Conservation (phyloP, 2,329 filamentous ascomycete species). For the Ploettnerulaceae sp. region DNA sequence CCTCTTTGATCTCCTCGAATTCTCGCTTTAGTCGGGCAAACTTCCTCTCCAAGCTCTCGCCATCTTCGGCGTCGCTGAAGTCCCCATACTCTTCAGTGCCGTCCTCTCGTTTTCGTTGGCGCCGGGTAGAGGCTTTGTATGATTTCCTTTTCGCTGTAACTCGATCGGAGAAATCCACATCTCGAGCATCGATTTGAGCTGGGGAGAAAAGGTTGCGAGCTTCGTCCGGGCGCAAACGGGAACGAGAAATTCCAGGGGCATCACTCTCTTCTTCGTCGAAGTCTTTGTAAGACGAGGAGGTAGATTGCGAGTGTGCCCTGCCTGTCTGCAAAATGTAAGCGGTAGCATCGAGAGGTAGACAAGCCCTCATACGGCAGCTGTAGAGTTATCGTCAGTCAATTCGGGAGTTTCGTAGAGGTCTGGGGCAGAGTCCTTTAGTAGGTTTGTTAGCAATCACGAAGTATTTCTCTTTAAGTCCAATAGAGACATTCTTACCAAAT, state of each 20-base stretch:
- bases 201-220: conserved; percentile 78
- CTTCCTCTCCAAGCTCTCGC: conserved; percentile 71
- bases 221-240: conserved; percentile 69
- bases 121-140: conserved; percentile 70
- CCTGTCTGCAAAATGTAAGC: conserved; percentile 25
- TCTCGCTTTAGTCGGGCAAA: conserved; percentile 80
- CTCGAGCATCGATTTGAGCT: conserved; percentile 67
- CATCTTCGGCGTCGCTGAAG: conserved; percentile 69
- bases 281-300: conserved; percentile 50
- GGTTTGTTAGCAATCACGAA: not conserved
- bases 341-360: not conserved
- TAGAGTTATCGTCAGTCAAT: conserved; percentile 83
- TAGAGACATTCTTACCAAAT: conserved; percentile 56
- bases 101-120: conserved; percentile 57
- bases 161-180: conserved; percentile 86
- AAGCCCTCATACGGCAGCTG: conserved; percentile 60
- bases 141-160: conserved; percentile 77
- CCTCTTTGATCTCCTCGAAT: conserved; percentile 63
- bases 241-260: conserved; percentile 65
- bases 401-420: conserved; percentile 97
- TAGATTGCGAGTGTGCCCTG: conserved; percentile 52
- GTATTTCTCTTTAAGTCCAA: not conserved
- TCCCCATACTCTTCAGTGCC: conserved; percentile 67
- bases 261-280: conserved; percentile 61
- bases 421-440: conserved; percentile 76